These are phyloP conservation scores for Colletotrichum agaves DNA, from an alignment of 2,329 filamentous ascomycete genomes.

Conservation along the genomic window DNA sequence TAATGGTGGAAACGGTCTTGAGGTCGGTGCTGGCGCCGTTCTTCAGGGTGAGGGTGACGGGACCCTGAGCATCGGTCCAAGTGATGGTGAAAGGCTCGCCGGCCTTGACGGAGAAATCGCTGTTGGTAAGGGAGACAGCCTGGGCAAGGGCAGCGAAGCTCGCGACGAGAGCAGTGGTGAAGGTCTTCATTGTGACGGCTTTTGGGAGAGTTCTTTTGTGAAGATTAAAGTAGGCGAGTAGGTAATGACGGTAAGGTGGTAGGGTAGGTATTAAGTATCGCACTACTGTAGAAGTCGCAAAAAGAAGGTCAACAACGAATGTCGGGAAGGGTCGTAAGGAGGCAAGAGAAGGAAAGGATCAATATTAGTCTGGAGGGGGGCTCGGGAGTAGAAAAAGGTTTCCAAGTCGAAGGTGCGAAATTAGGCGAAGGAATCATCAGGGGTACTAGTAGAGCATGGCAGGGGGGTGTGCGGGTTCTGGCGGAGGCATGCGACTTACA, in stretches of 20 bases:
- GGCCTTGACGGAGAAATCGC: conserved; percentile 47
- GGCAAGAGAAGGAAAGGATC: conserved; percentile 3
- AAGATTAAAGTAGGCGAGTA: conserved; percentile 17
- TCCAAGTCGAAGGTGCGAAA: conserved; percentile 33
- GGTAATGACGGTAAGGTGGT: conserved; percentile 28
- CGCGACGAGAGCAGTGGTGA: conserved; percentile 44
- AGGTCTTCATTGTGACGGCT: conserved; percentile 48
- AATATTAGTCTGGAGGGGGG: background rate
- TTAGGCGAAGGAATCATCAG: conserved; percentile 35
- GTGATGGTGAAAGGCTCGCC: conserved; percentile 56
- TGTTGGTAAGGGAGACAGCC: conserved; percentile 50
- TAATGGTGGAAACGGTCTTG: conserved; percentile 47
- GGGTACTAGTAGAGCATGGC: conserved; percentile 36
- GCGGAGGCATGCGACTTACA: conserved; percentile 35
- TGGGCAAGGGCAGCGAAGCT: conserved; percentile 45
- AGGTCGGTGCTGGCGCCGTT: conserved; percentile 51
- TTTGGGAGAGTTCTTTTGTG: conserved; percentile 33
- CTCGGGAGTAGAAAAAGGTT: conserved; percentile 34
- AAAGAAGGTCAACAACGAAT: conserved; percentile 35
- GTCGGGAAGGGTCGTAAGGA: conserved; percentile 35
- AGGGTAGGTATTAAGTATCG: conserved; percentile 30
- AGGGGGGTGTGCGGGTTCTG: conserved; percentile 30
- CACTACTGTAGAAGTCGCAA: conserved; percentile 30
- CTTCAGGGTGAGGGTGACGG: conserved; percentile 56
- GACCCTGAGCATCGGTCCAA: conserved; percentile 53